phyloP scores from a whole-genome alignment of 495 filamentous ascomycete genomes.

The Penicilliopsis zonata region DNA sequence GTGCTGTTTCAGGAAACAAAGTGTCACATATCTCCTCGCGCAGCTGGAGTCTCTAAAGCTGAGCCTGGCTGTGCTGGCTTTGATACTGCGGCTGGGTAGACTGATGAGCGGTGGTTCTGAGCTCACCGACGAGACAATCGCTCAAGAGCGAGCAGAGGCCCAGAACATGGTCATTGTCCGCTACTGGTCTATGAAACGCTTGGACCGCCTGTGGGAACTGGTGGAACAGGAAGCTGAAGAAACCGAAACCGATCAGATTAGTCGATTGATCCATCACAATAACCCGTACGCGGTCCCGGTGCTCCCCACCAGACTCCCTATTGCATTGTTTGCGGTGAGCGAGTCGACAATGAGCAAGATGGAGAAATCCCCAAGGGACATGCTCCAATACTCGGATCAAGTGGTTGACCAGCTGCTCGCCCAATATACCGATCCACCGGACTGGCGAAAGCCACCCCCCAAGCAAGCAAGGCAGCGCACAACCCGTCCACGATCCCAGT shows the following conservation, averaged over 20 bases:
- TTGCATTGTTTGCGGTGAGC: constrained; percentile 17
- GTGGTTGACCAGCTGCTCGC: constrained; percentile 25
- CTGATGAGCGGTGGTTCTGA: constrained; percentile 9
- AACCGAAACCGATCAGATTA: constrained; percentile 13
- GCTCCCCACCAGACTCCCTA: constrained; percentile 11
- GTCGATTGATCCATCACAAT: constrained; percentile 14
- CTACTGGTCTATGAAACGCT: constrained; percentile 29
- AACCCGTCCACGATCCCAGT: constrained; percentile 15
- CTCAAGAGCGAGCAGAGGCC: constrained; percentile 30
- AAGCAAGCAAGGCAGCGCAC: constrained; percentile 17
- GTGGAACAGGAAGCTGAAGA: constrained; percentile 25
- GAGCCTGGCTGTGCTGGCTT: constrained; percentile 29
- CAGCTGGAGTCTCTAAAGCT: constrained; percentile 34
- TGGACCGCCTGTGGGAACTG: constrained; percentile 26
- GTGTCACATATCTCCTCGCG: constrained; percentile 31
- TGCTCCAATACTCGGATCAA: constrained; percentile 22
- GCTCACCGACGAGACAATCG: constrained; percentile 16
- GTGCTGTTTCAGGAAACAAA: constrained; percentile 33
- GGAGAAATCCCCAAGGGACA: constrained; percentile 26
- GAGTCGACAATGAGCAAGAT: constrained; percentile 22
- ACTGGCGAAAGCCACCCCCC: constrained; percentile 23
- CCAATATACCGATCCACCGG: constrained; percentile 17
- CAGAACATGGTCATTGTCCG: constrained; percentile 38
- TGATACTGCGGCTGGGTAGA: constrained; percentile 25
- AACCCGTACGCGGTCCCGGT: constrained; percentile 6